Conservation (phyloP, 2,329 filamentous ascomycete species). For the Clonostachys byssicola region DNA sequence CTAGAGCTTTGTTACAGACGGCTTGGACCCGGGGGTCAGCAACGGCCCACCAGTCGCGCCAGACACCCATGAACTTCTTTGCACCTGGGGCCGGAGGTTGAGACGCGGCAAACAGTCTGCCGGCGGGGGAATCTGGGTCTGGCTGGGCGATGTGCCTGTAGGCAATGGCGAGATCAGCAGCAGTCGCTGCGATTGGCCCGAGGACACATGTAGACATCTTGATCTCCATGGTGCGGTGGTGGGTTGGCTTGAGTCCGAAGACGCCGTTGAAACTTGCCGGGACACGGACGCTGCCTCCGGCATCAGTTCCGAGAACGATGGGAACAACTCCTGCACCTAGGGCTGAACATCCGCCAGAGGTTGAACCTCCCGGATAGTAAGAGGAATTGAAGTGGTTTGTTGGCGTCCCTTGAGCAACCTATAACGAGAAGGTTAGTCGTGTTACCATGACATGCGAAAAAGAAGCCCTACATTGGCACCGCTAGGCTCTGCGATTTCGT, state of each 20-base stretch:
- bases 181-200: conserved; percentile 73
- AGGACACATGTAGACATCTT: conserved; percentile 43
- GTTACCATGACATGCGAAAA: neutral
- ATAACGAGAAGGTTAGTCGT: conserved; percentile 3
- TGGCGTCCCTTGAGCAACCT: conserved; percentile 66
- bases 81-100: conserved; percentile 31
- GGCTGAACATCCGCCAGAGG: conserved; percentile 70
- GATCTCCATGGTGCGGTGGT: conserved; percentile 59
- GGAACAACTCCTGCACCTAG: conserved; percentile 68
- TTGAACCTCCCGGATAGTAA: conserved; percentile 81
- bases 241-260: conserved; percentile 77
- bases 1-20: conserved; percentile 58
- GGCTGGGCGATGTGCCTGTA: conserved; percentile 77
- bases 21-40: conserved; percentile 59
- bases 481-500: neutral
- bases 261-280: conserved; percentile 73
- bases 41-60: conserved; percentile 42
- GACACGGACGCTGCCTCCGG: conserved; percentile 71
- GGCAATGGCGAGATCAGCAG: conserved; percentile 74
- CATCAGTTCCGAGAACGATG: conserved; percentile 71
- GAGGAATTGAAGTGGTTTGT: conserved; percentile 71
- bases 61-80: conserved; percentile 67
- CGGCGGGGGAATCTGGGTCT: conserved; percentile 57
- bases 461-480: neutral
- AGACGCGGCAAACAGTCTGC: conserved; percentile 60